Conservation (phyloP, 164 flowering plant genomes). For the Chloranthus sessilifolius region DNA sequence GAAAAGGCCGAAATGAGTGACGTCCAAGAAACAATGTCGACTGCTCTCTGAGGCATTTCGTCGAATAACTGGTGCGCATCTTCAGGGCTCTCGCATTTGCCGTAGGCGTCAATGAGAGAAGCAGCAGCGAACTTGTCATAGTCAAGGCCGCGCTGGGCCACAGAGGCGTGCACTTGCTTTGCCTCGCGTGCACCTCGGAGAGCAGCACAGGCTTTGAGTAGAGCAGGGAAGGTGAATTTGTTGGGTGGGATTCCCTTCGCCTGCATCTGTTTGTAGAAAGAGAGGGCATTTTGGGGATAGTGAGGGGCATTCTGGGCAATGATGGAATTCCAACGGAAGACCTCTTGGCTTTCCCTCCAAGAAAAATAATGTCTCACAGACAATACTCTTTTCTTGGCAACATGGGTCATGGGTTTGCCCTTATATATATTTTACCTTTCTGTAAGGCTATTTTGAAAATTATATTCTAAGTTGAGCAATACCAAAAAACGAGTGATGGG, state of each 20-base stretch:
- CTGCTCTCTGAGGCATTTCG: conserved; percentile 15
- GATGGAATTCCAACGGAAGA: conserved; percentile 18
- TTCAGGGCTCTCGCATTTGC: conserved; percentile 11
- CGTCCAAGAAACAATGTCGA: conserved; percentile 24
- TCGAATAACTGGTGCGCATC: conserved; percentile 19
- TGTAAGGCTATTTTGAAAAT: too few species aligned
- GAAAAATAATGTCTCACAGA: too few species aligned
- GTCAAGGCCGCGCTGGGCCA: conserved; percentile 14
- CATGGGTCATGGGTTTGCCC: too few species aligned
- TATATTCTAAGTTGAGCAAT: too few species aligned
- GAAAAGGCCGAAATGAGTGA: conserved; percentile 19
- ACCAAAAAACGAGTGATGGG: too few species aligned
- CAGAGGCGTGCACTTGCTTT: conserved; percentile 17
- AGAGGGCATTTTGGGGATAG: conserved; percentile 16
- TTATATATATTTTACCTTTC: too few species aligned
- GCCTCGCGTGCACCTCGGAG: conserved; percentile 1
- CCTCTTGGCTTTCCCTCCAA: too few species aligned
- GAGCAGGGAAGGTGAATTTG: conserved; percentile 23
- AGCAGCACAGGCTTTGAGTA: conserved; percentile 22
- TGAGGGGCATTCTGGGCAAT: conserved; percentile 16
- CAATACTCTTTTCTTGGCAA: too few species aligned
- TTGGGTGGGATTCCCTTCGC: conserved; percentile 16
- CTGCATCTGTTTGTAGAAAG: conserved; percentile 24
- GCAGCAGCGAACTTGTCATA: conserved; percentile 13
- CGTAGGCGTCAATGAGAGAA: conserved; percentile 18